A percentile compares a stretch with the other conserved stretches of the same genome.
These are phyloP conservation scores for Pseudohalonectria lignicola DNA, from an alignment of 2,329 filamentous ascomycete genomes.

Conservation along the genomic window DNA sequence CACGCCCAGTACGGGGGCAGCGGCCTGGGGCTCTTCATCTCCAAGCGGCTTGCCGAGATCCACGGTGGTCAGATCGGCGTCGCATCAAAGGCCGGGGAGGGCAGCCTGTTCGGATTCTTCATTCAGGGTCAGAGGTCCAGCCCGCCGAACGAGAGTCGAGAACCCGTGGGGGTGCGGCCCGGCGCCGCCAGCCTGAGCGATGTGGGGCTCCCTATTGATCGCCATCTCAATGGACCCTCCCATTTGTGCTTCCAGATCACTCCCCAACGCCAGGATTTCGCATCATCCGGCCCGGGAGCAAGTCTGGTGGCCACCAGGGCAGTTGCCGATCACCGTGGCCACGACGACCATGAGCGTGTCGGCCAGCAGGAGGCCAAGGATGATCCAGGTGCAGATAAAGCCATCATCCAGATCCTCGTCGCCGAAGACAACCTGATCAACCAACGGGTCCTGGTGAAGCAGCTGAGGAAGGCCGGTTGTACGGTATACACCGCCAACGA, in stretches of 20 bases:
- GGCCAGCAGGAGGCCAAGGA: too few species aligned
- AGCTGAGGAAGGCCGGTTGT: constrained; percentile 47
- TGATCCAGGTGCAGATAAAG: too few species aligned
- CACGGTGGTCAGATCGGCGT: constrained; percentile 58
- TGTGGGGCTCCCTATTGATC: constrained; percentile 7
- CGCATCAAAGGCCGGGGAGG: constrained; percentile 42
- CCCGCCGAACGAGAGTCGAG: constrained; percentile 3
- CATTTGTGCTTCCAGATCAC: constrained; percentile 7
- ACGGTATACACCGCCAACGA: constrained; percentile 50
- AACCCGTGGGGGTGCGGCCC: not conserved
- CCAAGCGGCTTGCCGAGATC: constrained; percentile 49
- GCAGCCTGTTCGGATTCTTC: constrained; percentile 54
- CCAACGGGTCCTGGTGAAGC: constrained; percentile 56
- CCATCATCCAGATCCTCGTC: constrained; percentile 46
- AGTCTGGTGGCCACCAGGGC: constrained; percentile 12
- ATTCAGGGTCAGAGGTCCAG: constrained; percentile 39
- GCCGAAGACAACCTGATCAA: constrained; percentile 61
- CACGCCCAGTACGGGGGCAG: constrained; percentile 52
- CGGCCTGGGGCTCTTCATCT: constrained; percentile 54
- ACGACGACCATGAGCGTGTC: not conserved
- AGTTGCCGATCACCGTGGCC: not conserved
- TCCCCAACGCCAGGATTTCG: constrained; percentile 15
- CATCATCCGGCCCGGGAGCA: constrained; percentile 8
- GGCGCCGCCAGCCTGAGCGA: not conserved
- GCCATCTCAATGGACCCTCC: constrained; percentile 5